Evolutionary conservation across 208 protist species (phyloP).

Genomic region (Crithidia acanthocephali): DNA sequence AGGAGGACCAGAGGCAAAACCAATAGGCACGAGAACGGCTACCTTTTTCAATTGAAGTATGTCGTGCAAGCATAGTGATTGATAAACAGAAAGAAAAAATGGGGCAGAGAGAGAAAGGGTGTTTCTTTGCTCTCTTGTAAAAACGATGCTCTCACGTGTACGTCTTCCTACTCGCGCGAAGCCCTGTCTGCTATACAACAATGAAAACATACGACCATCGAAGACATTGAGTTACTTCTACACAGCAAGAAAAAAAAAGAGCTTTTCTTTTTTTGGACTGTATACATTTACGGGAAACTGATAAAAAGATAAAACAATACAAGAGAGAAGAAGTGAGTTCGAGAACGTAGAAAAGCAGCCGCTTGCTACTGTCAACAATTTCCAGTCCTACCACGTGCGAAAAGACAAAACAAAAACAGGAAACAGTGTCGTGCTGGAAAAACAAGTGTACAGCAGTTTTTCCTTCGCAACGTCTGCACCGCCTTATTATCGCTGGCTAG

Average conservation of each 20-base stretch:
- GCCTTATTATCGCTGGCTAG: background rate
- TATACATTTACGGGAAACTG: constrained; percentile 3
- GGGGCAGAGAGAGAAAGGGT: background rate
- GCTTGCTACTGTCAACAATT: constrained; percentile 5
- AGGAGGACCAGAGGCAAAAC: background rate
- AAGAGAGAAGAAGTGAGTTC: background rate
- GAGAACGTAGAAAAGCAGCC: background rate
- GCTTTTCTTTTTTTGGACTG: background rate
- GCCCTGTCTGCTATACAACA: constrained; percentile 16
- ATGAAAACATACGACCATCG: constrained; percentile 23
- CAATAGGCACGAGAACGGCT: background rate
- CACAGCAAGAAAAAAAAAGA: constrained; percentile 16
- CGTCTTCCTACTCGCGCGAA: background rate
- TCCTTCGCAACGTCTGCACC: background rate
- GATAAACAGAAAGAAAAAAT: background rate
- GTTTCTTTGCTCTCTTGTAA: background rate
- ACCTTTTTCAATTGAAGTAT: background rate
- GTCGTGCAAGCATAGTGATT: background rate
- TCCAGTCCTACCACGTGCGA: background rate
- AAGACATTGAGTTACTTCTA: constrained; percentile 12
- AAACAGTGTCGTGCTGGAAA: constrained; percentile 13
- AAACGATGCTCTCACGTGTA: background rate
- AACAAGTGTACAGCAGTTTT: background rate
- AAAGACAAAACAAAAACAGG: constrained; percentile 1
- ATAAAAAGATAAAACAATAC: background rate